Evolutionary conservation across 768 basidiomycete genomes (phyloP).

Genomic region (Boletus coccyginus): DNA sequence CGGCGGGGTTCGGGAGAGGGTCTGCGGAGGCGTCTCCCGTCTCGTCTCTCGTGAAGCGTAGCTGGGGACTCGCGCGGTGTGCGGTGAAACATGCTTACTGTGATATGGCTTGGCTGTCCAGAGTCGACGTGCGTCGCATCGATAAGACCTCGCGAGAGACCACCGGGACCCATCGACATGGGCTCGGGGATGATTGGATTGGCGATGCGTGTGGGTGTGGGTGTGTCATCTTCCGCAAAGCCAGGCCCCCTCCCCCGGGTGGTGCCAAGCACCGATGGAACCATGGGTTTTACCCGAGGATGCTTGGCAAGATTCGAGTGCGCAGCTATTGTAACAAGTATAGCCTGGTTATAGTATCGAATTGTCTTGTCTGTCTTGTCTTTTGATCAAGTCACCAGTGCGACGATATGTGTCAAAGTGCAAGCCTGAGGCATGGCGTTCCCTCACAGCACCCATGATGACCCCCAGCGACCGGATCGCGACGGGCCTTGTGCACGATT

Average conservation of each 20-base stretch:
- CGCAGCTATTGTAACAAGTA: background rate
- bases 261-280: background rate
- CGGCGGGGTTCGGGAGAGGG: background rate
- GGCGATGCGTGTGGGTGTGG: background rate
- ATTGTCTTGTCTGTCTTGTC: background rate
- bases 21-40: background rate
- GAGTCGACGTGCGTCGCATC: background rate
- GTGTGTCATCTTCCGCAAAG: background rate
- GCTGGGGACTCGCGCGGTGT: background rate
- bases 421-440: background rate
- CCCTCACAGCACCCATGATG: background rate
- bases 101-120: background rate
- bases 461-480: background rate
- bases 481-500: background rate
- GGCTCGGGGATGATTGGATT: background rate
- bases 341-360: background rate
- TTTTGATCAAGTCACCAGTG: background rate
- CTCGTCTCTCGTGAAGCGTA: background rate
- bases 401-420: background rate
- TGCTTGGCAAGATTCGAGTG: too few relatives aligned
- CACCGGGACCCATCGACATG: background rate
- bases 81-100: background rate
- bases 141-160: background rate
- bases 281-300: background rate
- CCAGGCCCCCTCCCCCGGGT: background rate